phyloP scores from a whole-genome alignment of 2,329 filamentous ascomycete genomes.

The Botrytis sinoallii region DNA sequence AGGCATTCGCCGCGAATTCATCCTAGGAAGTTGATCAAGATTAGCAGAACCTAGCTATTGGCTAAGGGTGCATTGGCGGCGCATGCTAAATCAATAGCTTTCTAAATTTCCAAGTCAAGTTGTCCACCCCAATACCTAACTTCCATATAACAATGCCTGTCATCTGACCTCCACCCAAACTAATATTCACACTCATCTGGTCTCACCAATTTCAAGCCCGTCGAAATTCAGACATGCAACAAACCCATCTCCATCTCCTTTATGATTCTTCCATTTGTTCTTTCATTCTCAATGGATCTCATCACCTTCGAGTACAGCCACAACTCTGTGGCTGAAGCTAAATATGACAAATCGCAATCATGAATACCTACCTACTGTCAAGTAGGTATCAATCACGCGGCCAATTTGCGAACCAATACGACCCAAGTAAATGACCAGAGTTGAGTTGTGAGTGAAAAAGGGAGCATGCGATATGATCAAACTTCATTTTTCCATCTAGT shows the following conservation, averaged over 20 bases:
- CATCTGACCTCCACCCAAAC: background rate
- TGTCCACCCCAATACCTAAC: background rate
- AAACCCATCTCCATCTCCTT: background rate
- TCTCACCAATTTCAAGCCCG: slow-evolving; percentile 4
- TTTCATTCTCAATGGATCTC: background rate
- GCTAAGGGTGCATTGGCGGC: background rate
- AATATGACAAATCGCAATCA: background rate
- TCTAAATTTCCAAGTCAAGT: background rate
- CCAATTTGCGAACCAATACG: slow-evolving; percentile 1
- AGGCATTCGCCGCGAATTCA: background rate
- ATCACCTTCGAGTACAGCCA: background rate
- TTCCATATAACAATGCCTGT: background rate
- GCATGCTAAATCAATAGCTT: background rate
- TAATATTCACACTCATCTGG: background rate
- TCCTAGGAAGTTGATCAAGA: background rate
- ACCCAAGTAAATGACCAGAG: background rate
- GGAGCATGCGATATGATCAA: slow-evolving; percentile 4
- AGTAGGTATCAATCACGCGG: slow-evolving; percentile 2
- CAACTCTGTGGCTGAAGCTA: slow-evolving; percentile 1
- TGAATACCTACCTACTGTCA: too few relatives aligned
- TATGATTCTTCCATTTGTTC: background rate
- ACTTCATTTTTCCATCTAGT: background rate
- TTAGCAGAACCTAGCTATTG: background rate
- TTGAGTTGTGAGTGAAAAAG: background rate
- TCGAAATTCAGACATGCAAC: slow-evolving; percentile 4